These are phyloP conservation scores for Wickerhamiella galacta DNA, from an alignment of 805 yeast genomes.

Conservation along the genomic window DNA sequence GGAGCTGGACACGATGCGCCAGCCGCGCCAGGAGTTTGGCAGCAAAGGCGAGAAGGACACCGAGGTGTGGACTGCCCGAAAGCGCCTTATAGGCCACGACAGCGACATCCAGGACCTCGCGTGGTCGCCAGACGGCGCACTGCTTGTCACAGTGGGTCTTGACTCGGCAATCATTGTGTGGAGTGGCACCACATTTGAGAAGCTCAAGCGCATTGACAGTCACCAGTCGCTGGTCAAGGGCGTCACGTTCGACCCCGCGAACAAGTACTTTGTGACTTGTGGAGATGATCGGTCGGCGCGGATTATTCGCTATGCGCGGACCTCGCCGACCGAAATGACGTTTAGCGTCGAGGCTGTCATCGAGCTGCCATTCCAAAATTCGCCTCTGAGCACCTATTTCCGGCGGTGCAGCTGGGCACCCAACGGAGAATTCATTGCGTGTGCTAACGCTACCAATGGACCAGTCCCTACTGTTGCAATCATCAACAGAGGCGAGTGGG, in stretches of 20 bases:
- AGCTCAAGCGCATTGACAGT: constrained; percentile 73
- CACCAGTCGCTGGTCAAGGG: constrained; percentile 95
- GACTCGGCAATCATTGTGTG: constrained; percentile 87
- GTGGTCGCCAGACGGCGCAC: constrained; percentile 91
- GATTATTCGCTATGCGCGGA: constrained; percentile 68
- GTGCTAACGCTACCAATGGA: constrained; percentile 53
- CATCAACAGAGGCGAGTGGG: constrained; percentile 51
- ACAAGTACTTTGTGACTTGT: constrained; percentile 91
- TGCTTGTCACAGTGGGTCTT: constrained; percentile 83
- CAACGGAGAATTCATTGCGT: constrained; percentile 53
- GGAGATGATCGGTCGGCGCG: constrained; percentile 89
- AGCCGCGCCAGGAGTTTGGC: constrained; percentile 49
- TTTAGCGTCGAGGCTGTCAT: constrained; percentile 77
- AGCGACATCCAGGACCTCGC: constrained; percentile 96
- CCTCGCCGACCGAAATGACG: constrained; percentile 48
- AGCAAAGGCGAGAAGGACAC: constrained; percentile 41
- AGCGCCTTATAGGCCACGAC: constrained; percentile 88
- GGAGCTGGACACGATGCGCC: constrained; percentile 67
- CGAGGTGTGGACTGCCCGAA: constrained; percentile 91
- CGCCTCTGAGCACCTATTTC: constrained; percentile 86
- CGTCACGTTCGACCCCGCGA: constrained; percentile 94
- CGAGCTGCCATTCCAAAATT: constrained; percentile 66
- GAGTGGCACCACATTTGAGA: constrained; percentile 85
- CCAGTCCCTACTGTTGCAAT: constrained; percentile 46
- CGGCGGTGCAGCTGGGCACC: constrained; percentile 58